phyloP scores from a whole-genome alignment of 306 rosid species.

The Cicer yamashitae region DNA sequence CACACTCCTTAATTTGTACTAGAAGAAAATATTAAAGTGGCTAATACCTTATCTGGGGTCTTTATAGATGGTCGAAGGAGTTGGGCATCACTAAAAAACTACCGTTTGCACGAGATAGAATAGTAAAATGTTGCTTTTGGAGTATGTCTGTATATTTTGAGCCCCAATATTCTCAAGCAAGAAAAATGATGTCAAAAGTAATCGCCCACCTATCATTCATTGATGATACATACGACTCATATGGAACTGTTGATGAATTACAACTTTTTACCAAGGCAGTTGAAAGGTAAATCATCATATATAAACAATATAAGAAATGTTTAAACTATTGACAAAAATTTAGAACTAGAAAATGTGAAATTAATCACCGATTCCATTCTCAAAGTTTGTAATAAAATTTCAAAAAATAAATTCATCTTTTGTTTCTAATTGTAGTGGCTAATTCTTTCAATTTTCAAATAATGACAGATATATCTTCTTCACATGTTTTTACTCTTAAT shows the following conservation, averaged over 20 bases:
- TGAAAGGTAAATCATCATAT: background rate
- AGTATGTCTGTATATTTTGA: conserved; percentile 12
- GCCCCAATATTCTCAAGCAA: conserved; percentile 40
- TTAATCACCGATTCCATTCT: no score
- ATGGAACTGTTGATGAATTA: background rate
- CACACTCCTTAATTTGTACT: background rate
- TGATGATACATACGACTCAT: conserved; percentile 21
- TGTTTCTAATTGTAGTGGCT: no score
- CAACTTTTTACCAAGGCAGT: conserved; percentile 15
- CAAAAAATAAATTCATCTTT: no score
- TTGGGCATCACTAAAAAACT: background rate
- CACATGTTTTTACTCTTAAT: no score
- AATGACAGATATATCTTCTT: no score
- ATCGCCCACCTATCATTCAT: background rate
- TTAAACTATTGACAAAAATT: no score
- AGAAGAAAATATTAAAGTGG: background rate
- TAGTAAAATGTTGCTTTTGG: conserved; percentile 38
- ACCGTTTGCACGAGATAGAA: no score
- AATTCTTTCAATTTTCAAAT: no score
- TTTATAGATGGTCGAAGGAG: conserved; percentile 15
- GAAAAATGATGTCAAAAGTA: conserved; percentile 21
- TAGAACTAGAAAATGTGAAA: no score
- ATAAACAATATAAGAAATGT: no score
- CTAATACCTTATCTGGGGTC: background rate
- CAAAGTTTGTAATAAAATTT: no score